Conservation (phyloP, 257 asterid species). For the Solanum neorickii region DNA sequence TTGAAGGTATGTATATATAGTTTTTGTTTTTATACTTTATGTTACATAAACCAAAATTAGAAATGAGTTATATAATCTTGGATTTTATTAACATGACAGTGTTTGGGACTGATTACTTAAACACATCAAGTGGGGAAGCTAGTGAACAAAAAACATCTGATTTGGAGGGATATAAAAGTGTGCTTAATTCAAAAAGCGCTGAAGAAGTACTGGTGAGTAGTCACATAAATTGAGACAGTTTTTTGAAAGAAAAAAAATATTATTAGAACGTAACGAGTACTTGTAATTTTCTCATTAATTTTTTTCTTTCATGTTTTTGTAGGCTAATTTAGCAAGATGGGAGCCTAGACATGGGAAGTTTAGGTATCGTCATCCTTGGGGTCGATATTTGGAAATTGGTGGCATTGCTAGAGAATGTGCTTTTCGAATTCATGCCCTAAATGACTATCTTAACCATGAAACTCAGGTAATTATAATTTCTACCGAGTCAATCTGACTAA, state of each 20-base stretch:
- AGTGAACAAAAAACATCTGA: constrained; percentile 9
- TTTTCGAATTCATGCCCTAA: constrained; percentile 39
- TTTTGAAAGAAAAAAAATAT: rapidly evolving
- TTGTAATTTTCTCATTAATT: not conserved
- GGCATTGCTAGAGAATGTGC: constrained; percentile 41
- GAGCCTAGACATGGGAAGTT: constrained; percentile 66
- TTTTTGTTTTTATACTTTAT: not conserved
- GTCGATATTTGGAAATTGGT: constrained; percentile 47
- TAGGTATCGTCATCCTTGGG: constrained; percentile 58
- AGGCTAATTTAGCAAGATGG: constrained; percentile 70
- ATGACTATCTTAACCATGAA: constrained; percentile 29
- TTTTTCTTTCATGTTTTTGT: not conserved
- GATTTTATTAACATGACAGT: constrained; percentile 14
- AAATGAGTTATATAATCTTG: not conserved
- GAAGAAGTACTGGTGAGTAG: constrained; percentile 47
- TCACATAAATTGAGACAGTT: not conserved
- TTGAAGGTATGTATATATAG: constrained; percentile 30
- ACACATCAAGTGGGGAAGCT: not conserved
- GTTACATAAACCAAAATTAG: not conserved
- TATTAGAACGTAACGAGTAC: not conserved
- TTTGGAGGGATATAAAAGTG: constrained; percentile 24
- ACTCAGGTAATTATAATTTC: constrained; percentile 21
- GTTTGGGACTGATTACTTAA: constrained; percentile 41
- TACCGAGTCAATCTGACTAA: too few species aligned
- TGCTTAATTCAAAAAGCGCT: constrained; percentile 36